Evolutionary conservation across 805 yeast genomes (phyloP).

Genomic region (Yamadazyma scolyti): DNA sequence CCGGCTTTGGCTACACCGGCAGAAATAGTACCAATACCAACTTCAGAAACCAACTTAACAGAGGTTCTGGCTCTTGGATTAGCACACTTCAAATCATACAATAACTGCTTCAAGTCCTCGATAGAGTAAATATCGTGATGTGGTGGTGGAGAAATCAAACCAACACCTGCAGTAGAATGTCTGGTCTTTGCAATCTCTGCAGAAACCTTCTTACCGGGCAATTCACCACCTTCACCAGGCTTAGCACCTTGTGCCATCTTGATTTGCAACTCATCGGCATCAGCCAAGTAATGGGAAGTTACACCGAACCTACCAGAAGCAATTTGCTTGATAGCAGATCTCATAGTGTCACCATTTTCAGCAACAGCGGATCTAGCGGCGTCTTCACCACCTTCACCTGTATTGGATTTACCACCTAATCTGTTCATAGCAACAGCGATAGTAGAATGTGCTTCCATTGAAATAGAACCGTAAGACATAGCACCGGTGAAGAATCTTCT

Average conservation of each 20-base stretch:
- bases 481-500: slow-evolving; percentile 99
- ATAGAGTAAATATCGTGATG: slow-evolving; percentile 98
- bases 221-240: slow-evolving; percentile 99
- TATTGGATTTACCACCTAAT: slow-evolving; percentile 94
- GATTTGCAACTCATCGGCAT: slow-evolving; percentile 96
- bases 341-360: slow-evolving; percentile 93
- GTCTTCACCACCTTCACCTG: slow-evolving; percentile 99
- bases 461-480: slow-evolving; percentile 97
- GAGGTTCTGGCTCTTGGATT: slow-evolving; percentile 97
- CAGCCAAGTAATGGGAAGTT: slow-evolving; percentile 88
- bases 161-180: slow-evolving; percentile 96
- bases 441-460: slow-evolving; percentile 98
- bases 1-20: slow-evolving; percentile 99
- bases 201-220: slow-evolving; percentile 91
- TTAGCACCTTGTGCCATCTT: slow-evolving; percentile 99
- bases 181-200: slow-evolving; percentile 88
- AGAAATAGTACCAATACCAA: slow-evolving; percentile 98
- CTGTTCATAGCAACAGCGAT: slow-evolving; percentile 98
- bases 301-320: slow-evolving; percentile 99
- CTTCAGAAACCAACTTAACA: slow-evolving; percentile 94
- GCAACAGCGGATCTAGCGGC: slow-evolving; percentile 79
- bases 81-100: slow-evolving; percentile 93
- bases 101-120: slow-evolving; percentile 94
- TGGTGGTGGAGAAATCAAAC: slow-evolving; percentile 96
- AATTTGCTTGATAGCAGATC: slow-evolving; percentile 97